Conservation (phyloP, 1,284 basidiomycete genomes). For the Amylostereum chailletii region DNA sequence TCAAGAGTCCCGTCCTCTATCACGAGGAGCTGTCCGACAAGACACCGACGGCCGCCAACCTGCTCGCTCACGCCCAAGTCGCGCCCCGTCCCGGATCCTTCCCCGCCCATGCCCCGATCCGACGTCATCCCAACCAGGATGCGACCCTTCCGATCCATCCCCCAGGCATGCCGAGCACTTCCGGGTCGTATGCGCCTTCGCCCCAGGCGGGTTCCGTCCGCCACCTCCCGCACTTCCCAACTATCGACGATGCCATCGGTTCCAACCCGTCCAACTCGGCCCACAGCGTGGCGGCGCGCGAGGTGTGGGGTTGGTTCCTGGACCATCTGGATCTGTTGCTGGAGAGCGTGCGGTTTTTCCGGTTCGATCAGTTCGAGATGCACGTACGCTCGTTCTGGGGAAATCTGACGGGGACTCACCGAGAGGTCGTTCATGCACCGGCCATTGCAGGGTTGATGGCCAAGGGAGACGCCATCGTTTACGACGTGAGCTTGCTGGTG, state of each 20-base stretch:
- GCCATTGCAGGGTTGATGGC: slow-evolving; percentile 82
- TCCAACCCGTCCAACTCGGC: slow-evolving; percentile 55
- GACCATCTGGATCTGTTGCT: slow-evolving; percentile 74
- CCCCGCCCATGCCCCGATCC: slow-evolving; percentile 65
- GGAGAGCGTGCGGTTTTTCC: slow-evolving; percentile 66
- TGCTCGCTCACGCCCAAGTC: slow-evolving; percentile 70
- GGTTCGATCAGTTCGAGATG: slow-evolving; percentile 84
- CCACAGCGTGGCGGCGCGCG: slow-evolving; percentile 67
- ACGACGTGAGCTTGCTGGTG: slow-evolving; percentile 53
- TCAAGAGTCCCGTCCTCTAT: slow-evolving; percentile 46
- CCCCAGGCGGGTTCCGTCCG: slow-evolving; percentile 59
- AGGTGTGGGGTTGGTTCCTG: slow-evolving; percentile 83
- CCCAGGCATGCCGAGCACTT: slow-evolving; percentile 33
- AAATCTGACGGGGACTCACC: slow-evolving; percentile 59
- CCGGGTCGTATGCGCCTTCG: slow-evolving; percentile 32
- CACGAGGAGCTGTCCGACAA: slow-evolving; percentile 65
- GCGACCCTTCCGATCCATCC: slow-evolving; percentile 35
- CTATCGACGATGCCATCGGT: slow-evolving; percentile 77
- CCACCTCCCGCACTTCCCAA: slow-evolving; percentile 70
- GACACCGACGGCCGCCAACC: slow-evolving; percentile 69
- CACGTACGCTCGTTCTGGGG: slow-evolving; percentile 78
- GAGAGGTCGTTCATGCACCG: slow-evolving; percentile 80
- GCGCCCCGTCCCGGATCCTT: slow-evolving; percentile 45
- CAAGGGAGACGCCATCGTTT: slow-evolving; percentile 80
- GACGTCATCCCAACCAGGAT: slow-evolving; percentile 53